Evolutionary conservation across 2,329 filamentous ascomycete genomes (phyloP).

Genomic region (Trematosphaeria pertusa): DNA sequence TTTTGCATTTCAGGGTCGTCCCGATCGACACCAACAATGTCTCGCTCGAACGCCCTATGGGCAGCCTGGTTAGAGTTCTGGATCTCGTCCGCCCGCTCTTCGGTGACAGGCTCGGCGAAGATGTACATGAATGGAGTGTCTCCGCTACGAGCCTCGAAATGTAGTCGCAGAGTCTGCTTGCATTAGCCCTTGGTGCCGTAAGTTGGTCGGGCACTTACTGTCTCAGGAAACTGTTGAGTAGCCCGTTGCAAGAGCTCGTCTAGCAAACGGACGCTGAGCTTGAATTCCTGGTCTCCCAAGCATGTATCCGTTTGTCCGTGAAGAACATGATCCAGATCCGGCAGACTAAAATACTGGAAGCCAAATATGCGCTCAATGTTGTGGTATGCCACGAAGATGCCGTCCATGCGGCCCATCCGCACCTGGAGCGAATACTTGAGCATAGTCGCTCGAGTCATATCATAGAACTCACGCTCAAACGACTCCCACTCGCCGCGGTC

Average conservation of each 20-base stretch:
- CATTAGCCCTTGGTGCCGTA: conserved; percentile 14
- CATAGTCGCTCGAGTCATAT: conserved; percentile 94
- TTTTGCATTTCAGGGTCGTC: conserved; percentile 37
- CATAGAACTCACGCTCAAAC: conserved; percentile 93
- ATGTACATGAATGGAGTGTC: conserved; percentile 79
- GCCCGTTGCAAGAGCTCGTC: conserved; percentile 81
- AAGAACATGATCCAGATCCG: conserved; percentile 89
- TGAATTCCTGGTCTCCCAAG: conserved; percentile 86
- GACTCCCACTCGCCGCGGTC: conserved; percentile 84
- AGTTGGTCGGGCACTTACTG: conserved; percentile 44
- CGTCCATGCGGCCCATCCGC: conserved; percentile 97
- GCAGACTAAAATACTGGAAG: conserved; percentile 88
- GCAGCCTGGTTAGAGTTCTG: conserved; percentile 71
- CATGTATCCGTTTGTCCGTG: conserved; percentile 74
- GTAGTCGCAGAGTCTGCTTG: conserved; percentile 71
- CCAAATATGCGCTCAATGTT: conserved; percentile 96
- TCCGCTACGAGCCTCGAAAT: conserved; percentile 76
- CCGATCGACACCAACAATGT: conserved; percentile 58
- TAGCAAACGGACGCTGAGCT: conserved; percentile 76
- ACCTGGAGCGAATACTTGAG: conserved; percentile 97
- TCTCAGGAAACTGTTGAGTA: conserved; percentile 74
- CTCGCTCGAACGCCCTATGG: conserved; percentile 72
- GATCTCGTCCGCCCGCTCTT: conserved; percentile 74
- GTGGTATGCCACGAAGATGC: conserved; percentile 96
- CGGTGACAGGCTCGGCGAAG: conserved; percentile 83